Evolutionary conservation across 768 basidiomycete genomes (phyloP), one percentile per base, ranked within the genome.

Genomic region (Suillus ampliporus): DNA sequence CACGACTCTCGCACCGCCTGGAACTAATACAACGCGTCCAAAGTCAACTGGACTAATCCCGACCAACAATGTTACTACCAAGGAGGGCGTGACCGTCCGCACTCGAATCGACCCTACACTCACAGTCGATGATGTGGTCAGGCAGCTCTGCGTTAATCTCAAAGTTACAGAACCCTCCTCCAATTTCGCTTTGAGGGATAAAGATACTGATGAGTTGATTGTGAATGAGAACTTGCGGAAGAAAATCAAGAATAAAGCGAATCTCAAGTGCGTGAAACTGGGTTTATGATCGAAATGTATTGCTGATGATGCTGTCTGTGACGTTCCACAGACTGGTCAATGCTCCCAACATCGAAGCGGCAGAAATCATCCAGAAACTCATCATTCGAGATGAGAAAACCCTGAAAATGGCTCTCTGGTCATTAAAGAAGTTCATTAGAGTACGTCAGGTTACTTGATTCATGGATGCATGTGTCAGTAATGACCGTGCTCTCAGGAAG

Each of bases 161-260:
- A 88, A 90, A 75, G 87, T 94, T 62, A 86, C 86, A 62, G 92
- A 92, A 43, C 83, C 90, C 0, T 83, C 91, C 1, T 82, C 83
- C 1, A 78, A 90, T 65, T 95, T 86, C 71, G 90, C 93, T 1
- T 75, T 97, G 63, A 83, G 94, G 68, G 93, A 95, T 72, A 76
- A 76, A 28, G 91, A 93, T 67, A 85, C 82, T 17, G 91, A 91
- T 63, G 92, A 92, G 66, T 76, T 96, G 52, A 89, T 97, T 19
- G 95, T 93, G 31, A 90, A 91, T 69, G 92, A 94, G 66, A 96
- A 95, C 71, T 72, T 97, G 69, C 83, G 87, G 71, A 88, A 85
- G 77, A 91, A 90, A 79, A 92, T 95, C 67, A 90, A 85, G 76
- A 82, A 83, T 44, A 94, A 91, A 74, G 85, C 83, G 53, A 87